Base-by-base conservation (phyloP, 805 yeast species). In the Candida palmyrensis region DNA sequence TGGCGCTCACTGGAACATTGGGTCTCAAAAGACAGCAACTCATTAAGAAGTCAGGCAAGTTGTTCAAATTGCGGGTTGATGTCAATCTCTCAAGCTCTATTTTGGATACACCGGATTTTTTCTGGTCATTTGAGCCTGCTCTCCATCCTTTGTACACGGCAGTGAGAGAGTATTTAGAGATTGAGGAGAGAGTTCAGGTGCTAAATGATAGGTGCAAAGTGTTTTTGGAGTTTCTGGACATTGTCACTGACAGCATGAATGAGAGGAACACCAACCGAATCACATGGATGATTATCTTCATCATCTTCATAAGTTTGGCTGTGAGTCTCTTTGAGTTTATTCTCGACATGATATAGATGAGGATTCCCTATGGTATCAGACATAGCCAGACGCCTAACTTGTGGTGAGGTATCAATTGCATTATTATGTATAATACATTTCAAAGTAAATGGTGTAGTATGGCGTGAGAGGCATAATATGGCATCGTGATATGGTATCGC, bases 81-180 rank as follows among this genome's bases (percentile, higher is more conserved):
- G 97, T 92, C 4, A 92, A 92, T 53, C 62, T 92, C 31, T 81
- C 90, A 3, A 85, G 96, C 8, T 85, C 85, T 42, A 88, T 92
- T 15, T 66, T 92, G 34, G 98, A 92, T 50, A 88, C 96, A 0
- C 98, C 98, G 0, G 96, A 87, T 41, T 88, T 86, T 51, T 92
- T 92, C 57, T 92, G 98, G 98, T 84, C 89, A 19, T 32, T 73
- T 41, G 98, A 92, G 59, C 98, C 98, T 4, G 89, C 95, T 24
- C 70, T 92, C 43, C 95, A 90, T 53, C 97, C 97, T 3, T 64
- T 92, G 26, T 92, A 92, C 57, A 69, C 71, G 22, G 97, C 97
- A 2, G 79, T 89, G 36, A 64, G 96, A 38, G 96, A 92, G 43
- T 92, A 92, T 49, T 62, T 92, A 36, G 98, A 92, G 58, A 89